Evolutionary conservation across 495 filamentous ascomycete species (phyloP), one percentile per base, ranked within the genome.

Genomic region (Lasiosphaeria hispida): DNA sequence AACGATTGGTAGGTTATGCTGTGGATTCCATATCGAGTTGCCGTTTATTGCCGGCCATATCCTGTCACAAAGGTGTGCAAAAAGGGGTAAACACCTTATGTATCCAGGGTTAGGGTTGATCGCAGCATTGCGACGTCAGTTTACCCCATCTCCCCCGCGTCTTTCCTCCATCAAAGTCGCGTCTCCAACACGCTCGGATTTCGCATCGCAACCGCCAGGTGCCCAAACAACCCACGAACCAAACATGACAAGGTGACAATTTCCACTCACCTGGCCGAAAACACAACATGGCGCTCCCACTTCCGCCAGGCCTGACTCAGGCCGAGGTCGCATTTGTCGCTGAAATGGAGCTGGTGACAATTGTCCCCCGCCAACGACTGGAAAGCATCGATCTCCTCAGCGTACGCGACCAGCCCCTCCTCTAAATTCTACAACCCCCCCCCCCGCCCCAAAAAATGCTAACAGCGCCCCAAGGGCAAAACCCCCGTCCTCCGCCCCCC

Each of bases 291-390:
- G 92, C 91, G 34, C 85, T 92, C 53, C 89, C 89, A 53, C 77
- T 93, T 37, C 89, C 87, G 23, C 83, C 87, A 59, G 91, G 91
- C 74, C 83, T 96, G 18, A 90, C 89, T 55, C 91, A 93, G 56
- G 76, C 87, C 61, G 94, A 98, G 76, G 87, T 96, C 42, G 89
- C 91, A 65, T 98, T 97, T 72, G 82, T 97, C 44, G 95, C 92
- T 72, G 94, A 98, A 75, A 96, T 96, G 90, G 91, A 96, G 73
- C 82, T 87, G 65, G 88, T 98, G 44, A 96, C 92, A 1, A 83
- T 98, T 10, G 83, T 97, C 40, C 94, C 94, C 53, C 90, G 94
- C 34, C 92, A 97, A 70, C 84, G 88, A 53, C 83, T 97, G 45
- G 92, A 97, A 60, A 85, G 84, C 50, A 86, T 97, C 41, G 77